These are phyloP conservation scores for Cenococcum geophilum DNA, from an alignment of 495 filamentous ascomycete species.

Conservation along the genomic window DNA sequence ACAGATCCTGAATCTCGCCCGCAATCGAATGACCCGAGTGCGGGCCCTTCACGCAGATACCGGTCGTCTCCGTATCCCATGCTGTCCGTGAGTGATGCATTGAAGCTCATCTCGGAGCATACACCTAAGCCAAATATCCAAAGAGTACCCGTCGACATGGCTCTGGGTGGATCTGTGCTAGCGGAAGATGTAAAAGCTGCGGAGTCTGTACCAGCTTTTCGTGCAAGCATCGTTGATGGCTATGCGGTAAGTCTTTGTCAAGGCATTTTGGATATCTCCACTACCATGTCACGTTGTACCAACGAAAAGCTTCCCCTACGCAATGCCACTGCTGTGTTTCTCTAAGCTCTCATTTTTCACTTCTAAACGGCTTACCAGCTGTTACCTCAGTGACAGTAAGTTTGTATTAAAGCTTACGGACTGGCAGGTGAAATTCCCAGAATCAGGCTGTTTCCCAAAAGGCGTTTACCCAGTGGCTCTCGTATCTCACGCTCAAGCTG, in stretches of 20 bases:
- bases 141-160: conserved; percentile 52
- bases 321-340: background rate
- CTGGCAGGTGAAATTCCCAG: conserved; percentile 19
- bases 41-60: conserved; percentile 70
- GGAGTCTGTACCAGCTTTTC: conserved; percentile 85
- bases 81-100: conserved; percentile 75
- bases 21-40: conserved; percentile 72
- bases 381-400: no score
- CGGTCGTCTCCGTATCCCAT: conserved; percentile 88
- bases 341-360: no score
- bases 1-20: conserved; percentile 54
- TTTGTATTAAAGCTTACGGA: background rate
- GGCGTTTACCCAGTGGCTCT: conserved; percentile 81
- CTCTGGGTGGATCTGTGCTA: conserved; percentile 67
- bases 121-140: conserved; percentile 55
- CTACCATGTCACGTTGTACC: no score
- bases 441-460: conserved; percentile 41
- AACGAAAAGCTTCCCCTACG: no score
- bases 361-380: no score
- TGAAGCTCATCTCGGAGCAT: conserved; percentile 61
- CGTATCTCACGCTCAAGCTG: conserved; percentile 74
- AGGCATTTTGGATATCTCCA: background rate
- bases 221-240: conserved; percentile 94
- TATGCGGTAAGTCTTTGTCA: conserved; percentile 62
- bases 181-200: conserved; percentile 74